phyloP scores from a whole-genome alignment of 2,329 filamentous ascomycete genomes.

The Cytospora leucostoma region DNA sequence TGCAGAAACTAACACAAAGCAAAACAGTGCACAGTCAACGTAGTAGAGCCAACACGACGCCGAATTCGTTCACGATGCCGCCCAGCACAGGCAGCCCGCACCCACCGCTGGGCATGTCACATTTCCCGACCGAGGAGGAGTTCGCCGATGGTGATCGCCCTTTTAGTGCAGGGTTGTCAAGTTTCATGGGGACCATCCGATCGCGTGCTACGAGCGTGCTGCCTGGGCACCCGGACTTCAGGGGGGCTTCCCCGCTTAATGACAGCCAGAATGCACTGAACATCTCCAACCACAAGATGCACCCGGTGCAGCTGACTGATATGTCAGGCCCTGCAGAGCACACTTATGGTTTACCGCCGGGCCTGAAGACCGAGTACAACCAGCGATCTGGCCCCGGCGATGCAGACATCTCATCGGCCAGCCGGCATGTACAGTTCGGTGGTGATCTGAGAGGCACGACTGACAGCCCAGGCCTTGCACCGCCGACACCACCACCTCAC shows the following conservation, averaged over 20 bases:
- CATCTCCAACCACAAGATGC: slow-evolving; percentile 44
- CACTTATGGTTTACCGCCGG: slow-evolving; percentile 51
- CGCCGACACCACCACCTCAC: slow-evolving; percentile 62
- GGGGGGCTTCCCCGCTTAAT: slow-evolving; percentile 35
- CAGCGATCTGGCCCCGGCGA: slow-evolving; percentile 45
- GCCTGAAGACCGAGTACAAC: slow-evolving; percentile 49
- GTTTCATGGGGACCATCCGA: slow-evolving; percentile 59
- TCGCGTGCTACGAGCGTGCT: slow-evolving; percentile 45
- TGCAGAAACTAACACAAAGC: not conserved
- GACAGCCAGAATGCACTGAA: slow-evolving; percentile 14
- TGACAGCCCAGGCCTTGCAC: slow-evolving; percentile 45
- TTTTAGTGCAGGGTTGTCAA: slow-evolving; percentile 51
- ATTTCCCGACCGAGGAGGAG: slow-evolving; percentile 70
- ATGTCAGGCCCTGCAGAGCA: slow-evolving; percentile 53
- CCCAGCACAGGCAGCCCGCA: slow-evolving; percentile 46
- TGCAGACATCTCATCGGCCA: slow-evolving; percentile 42
- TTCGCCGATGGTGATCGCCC: slow-evolving; percentile 56
- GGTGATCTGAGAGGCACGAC: slow-evolving; percentile 41
- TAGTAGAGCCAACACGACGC: slow-evolving; percentile 40
- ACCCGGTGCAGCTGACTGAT: slow-evolving; percentile 64
- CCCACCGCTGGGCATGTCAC: slow-evolving; percentile 84
- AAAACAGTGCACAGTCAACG: slow-evolving; percentile 38
- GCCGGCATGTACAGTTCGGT: slow-evolving; percentile 51
- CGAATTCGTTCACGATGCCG: slow-evolving; percentile 39
- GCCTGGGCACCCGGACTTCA: slow-evolving; percentile 44